Evolutionary conservation across 768 basidiomycete genomes (phyloP), one percentile per base, ranked within the genome.

Genomic region (Leccinum imitatum): DNA sequence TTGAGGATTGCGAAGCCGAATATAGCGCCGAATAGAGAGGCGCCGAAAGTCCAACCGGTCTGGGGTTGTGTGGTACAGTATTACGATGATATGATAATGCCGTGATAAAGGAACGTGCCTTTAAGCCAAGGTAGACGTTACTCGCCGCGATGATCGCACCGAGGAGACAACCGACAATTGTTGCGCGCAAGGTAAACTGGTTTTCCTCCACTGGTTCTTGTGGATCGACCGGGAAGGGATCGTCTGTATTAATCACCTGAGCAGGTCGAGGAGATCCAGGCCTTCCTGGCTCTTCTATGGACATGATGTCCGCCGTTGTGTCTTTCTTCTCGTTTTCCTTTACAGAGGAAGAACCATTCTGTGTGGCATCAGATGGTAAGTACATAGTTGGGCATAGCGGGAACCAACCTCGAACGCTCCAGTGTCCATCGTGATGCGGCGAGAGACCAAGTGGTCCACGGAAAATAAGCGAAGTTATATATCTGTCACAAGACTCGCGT

Each of bases 211-310:
- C 56, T 25, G 50, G 56, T 0, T 31, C 50, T 13, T 53, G 50
- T 53, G 56, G 50, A 35, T 53, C 50, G 31, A 53, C 13, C 11
- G 56, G 56, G 13, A 56, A 56, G 7, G 50, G 56, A 53, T 56
- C 56, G 4, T 56, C 56, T 35, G 56, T 56, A 13, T 56, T 56
- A 6, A 53, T 56, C 4, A 13, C 33, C 21, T 35, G 56, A 13
- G 33, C 10, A 10, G n/a, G 41, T 44, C n/a, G 41, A 10, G 41
- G 41, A 44, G 41, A 44, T 44, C 41, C n/a, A 44, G 17, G n/a
- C n/a, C 23, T 54, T 8, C 57, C 65, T 21, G 57, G 65, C 25
- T 55, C 39, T 55, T 57, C 55, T 17, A 56, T 25, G 15, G 60
- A 63, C 31, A 37, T n/a, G 15, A 58, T 33, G 31, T 63, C 60